These are phyloP conservation scores for Grigorovia yakushimaensis DNA, from an alignment of 805 yeast species.

Conservation along the genomic window DNA sequence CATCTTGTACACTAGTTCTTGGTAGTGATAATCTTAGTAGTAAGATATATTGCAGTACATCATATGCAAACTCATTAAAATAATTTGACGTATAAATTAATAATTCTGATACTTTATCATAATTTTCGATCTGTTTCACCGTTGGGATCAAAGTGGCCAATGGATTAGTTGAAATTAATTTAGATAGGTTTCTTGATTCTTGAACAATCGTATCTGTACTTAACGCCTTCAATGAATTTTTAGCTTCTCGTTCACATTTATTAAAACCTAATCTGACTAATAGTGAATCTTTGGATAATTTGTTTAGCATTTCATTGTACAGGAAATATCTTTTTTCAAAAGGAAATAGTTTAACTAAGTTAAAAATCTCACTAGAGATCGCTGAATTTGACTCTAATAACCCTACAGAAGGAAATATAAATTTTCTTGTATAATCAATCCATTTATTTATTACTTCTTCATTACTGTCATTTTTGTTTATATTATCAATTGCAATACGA, in stretches of 20 bases:
- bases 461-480: constrained; percentile 15
- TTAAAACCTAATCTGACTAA: constrained; percentile 49
- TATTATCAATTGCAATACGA: constrained; percentile 42
- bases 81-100: constrained; percentile 70
- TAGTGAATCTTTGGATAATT: constrained; percentile 45
- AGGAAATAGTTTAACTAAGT: constrained; percentile 43
- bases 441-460: constrained; percentile 29
- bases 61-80: constrained; percentile 77
- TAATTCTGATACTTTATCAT: constrained; percentile 72
- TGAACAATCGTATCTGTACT: constrained; percentile 68
- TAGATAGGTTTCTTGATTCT: constrained; percentile 65
- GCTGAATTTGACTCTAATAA: constrained; percentile 48
- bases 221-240: constrained; percentile 65
- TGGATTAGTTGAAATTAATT: constrained; percentile 68
- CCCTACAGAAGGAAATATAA: constrained; percentile 53
- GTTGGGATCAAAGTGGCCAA: constrained; percentile 63
- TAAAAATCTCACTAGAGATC: constrained; percentile 50
- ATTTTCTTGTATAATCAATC: constrained; percentile 56
- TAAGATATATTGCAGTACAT: constrained; percentile 64
- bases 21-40: constrained; percentile 60
- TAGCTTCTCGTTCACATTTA: constrained; percentile 69
- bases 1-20: constrained; percentile 57
- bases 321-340: constrained; percentile 59
- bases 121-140: constrained; percentile 79
- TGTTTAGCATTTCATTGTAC: constrained; percentile 67